Base-by-base conservation (phyloP, 495 filamentous ascomycete species). In the Staphylotrichum longicolle region DNA sequence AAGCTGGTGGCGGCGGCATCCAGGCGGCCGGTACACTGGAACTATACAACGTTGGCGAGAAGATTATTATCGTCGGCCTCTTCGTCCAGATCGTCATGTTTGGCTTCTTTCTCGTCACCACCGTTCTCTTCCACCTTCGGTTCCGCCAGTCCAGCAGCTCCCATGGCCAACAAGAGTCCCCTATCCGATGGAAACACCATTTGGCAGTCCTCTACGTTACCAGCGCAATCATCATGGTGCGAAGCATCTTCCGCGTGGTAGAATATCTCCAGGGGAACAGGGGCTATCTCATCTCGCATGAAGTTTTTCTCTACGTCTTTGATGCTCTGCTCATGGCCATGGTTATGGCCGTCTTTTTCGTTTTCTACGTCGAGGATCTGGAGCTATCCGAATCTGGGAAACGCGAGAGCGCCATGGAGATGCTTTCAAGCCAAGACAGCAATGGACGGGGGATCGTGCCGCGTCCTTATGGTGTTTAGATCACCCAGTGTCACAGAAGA, bases 281-380 rank as follows among this genome's bases (percentile, higher is more conserved):
- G 27, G 82, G 84, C 3, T 75, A 73, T 60, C 52, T 77, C 34
- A 63, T 85, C 60, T 66, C 59, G 11, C 73, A 82, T 40, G 87
- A 90, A 71, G 75, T 74, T 10, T 85, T 79, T 53, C 61, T 89
- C 53, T 89, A 88, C 61, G 63, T 85, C 4, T 88, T 89, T 58
- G 87, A 91, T 66, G 75, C 78, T 8, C 47, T 78, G 34, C 62
- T 85, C 47, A 89, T 91, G 86, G 65, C 82, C 30, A 7, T 68
- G 0, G 82, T 80, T 15, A 80, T 83, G 69, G 60, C 42, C 41
- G 46, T 57, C 41, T 57, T 57, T 35, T 20, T 42, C 20, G 30
- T 56, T 40, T 11, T 27, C 33, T 61, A 54, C 34, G 51, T 61
- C 50, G 58, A 61, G 15, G 1, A 48, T 11, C 15, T 55, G 15